These are phyloP conservation scores for Neospora caninum DNA, from an alignment of 169 alveolate genomes.

Conservation along the genomic window DNA sequence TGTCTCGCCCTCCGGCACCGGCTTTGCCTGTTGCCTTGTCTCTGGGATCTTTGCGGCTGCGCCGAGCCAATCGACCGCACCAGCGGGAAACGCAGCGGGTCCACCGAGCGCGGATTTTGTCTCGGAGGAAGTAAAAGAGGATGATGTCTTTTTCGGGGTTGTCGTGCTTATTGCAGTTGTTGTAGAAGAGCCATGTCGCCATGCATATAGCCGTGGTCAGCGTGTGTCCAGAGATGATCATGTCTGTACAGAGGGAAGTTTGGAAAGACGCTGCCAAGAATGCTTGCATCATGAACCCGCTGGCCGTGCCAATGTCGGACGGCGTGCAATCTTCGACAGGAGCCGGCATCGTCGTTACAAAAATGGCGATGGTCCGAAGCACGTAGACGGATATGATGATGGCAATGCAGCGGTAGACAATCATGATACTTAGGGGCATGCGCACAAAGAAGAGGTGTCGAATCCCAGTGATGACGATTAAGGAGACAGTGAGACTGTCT, in stretches of 20 bases:
- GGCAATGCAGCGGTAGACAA: neutral
- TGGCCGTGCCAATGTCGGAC: neutral
- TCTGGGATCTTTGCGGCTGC: too few relatives aligned
- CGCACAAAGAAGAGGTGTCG: slow-evolving; percentile 20
- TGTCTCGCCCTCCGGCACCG: too few relatives aligned
- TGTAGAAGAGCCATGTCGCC: slow-evolving; percentile 31
- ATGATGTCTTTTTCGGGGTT: slow-evolving; percentile 9
- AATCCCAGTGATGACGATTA: neutral
- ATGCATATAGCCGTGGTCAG: neutral
- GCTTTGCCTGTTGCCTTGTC: too few relatives aligned
- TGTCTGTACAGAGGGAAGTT: neutral
- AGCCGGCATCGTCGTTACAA: slow-evolving; percentile 35
- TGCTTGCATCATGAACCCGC: neutral
- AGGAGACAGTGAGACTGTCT: neutral
- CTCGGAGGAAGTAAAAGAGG: neutral
- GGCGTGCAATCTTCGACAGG: neutral
- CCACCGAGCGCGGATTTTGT: neutral
- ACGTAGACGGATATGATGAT: neutral
- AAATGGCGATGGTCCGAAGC: neutral
- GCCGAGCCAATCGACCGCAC: too few relatives aligned
- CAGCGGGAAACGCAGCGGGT: neutral
- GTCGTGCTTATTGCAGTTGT: slow-evolving; percentile 26
- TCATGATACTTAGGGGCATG: neutral
- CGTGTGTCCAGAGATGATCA: slow-evolving; percentile 33
- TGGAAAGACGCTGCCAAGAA: slow-evolving; percentile 4